Evolutionary conservation across 1,139 yeast species (phyloP), one percentile per base, ranked within the genome.

Genomic region (Blastobotrys elegans): DNA sequence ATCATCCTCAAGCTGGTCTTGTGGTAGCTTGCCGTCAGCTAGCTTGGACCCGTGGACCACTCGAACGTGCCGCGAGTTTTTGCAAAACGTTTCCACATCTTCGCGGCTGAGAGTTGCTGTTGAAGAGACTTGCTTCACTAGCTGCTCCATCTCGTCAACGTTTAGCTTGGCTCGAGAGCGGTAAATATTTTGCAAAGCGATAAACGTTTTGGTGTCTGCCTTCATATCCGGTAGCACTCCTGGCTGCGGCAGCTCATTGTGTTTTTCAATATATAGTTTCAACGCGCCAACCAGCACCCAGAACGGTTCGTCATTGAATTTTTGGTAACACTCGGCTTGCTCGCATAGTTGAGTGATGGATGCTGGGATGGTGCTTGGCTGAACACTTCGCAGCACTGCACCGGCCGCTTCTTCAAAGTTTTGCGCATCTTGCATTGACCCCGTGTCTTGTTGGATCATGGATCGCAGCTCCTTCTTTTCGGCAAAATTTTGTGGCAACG

Each of bases 171-270:
- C 84, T 57, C 84, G 85, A 1, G 65, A 67, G 18, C 72, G 67
- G 61, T 85, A 89, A 10, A 87, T 57, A 0, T 62, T 62, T 59
- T 82, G 85, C 45, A 92, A 65, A 5, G 59, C 62, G 8, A 83
- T 71, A 61, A 84, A 92, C 46, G 73, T 73, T 13, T 66, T 66
- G 0, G 96, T 82, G 54, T 82, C 81, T 0, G 96, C 78, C 30
- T 86, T 84, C 97, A 92, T 90, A 63, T 90, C 97, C 0, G 96
- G 96, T 11, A 90, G 62, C 1, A 71, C 75, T 0, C 96, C 96
- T 2, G 84, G 73, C 2, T 88, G 68, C 0, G 97, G 97, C 18
- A 64, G 60, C 2, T 69, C 66, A n/a, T 69, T 65, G 2, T 54
- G 45, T 16, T 51, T 52, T 14, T 52, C 50, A 5, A 81, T 71